Evolutionary conservation across 2,329 filamentous ascomycete species (phyloP), one percentile per base, ranked within the genome.

Genomic region (Cercospora nicotianae): DNA sequence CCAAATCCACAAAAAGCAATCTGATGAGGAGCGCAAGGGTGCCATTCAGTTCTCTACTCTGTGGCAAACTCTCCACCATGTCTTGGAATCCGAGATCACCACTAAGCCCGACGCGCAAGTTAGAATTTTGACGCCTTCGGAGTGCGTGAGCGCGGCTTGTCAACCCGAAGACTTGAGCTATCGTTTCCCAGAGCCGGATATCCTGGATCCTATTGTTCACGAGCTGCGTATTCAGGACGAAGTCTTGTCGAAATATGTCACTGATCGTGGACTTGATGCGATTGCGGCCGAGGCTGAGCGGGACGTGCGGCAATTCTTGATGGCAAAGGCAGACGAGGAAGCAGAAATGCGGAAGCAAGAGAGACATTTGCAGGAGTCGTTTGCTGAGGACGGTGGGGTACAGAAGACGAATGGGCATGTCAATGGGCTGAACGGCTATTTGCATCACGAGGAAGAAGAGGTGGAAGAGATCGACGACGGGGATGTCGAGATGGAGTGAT

Each of bases 201-300:
- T 91, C 73, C 86, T 88, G 67, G 84, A 87, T 66, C 89, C 88
- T 66, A 85, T 96, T 67, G 81, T 90, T 30, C 86, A 89, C 28
- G 91, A 92, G 67, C 90, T 95, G 81, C 83, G 87, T 66, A 84
- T 85, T 66, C 93, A 97, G 79, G 91, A 94, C 75, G 84, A 86
- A 68, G 77, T 86, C 10, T 83, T 97, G 45, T 81, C 83, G 62
- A 83, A 85, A 61, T 88, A 88, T 76, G 83, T 95, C 20, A 86
- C 90, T 65, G 89, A 89, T 77, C 85, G 88, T 67, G 85, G 89
- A 42, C 84, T 97, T 10, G 87, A 88, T 6, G 85, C 90, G 65
- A 96, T 94, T 91, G 85, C 86, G 67, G 76, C 78, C 36, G 81
- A 80, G 12, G 79, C 80, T 31, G 67, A 80, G 9, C 75, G 77